phyloP scores from a whole-genome alignment of 2,329 filamentous ascomycete species.

The Apiospora phragmitis region DNA sequence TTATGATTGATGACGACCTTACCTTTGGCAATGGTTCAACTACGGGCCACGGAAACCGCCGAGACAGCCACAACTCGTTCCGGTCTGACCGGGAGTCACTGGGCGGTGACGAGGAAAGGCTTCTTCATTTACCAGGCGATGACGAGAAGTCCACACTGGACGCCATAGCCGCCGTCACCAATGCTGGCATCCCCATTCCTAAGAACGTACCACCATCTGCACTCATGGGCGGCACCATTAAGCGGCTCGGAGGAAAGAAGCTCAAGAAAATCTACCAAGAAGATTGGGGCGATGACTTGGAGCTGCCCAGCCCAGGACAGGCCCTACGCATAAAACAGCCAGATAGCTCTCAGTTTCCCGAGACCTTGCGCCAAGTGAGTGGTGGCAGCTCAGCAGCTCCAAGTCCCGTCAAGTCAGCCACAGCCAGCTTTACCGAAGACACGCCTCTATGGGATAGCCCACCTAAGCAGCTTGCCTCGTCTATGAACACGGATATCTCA shows the following conservation, averaged over 20 bases:
- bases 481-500: not conserved
- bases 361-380: slow-evolving; percentile 67
- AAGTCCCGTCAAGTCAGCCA: slow-evolving; percentile 49
- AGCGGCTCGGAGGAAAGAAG: slow-evolving; percentile 77
- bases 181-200: slow-evolving; percentile 89
- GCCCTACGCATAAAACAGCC: slow-evolving; percentile 65
- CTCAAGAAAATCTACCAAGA: slow-evolving; percentile 73
- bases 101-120: slow-evolving; percentile 81
- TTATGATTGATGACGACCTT: slow-evolving; percentile 69
- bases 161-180: slow-evolving; percentile 83
- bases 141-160: slow-evolving; percentile 82
- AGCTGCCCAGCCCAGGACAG: slow-evolving; percentile 61
- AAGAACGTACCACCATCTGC: slow-evolving; percentile 85
- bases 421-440: slow-evolving; percentile 26
- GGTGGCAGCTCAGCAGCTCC: slow-evolving; percentile 50
- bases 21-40: slow-evolving; percentile 55
- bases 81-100: slow-evolving; percentile 79
- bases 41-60: slow-evolving; percentile 52
- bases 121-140: slow-evolving; percentile 80
- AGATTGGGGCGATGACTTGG: slow-evolving; percentile 80
- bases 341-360: slow-evolving; percentile 64
- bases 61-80: slow-evolving; percentile 80
- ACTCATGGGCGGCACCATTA: slow-evolving; percentile 88
- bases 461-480: slow-evolving; percentile 28
- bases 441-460: slow-evolving; percentile 33